These are phyloP conservation scores for Aspergillus fijiensis DNA, from an alignment of 2,329 filamentous ascomycete genomes.

Conservation along the genomic window DNA sequence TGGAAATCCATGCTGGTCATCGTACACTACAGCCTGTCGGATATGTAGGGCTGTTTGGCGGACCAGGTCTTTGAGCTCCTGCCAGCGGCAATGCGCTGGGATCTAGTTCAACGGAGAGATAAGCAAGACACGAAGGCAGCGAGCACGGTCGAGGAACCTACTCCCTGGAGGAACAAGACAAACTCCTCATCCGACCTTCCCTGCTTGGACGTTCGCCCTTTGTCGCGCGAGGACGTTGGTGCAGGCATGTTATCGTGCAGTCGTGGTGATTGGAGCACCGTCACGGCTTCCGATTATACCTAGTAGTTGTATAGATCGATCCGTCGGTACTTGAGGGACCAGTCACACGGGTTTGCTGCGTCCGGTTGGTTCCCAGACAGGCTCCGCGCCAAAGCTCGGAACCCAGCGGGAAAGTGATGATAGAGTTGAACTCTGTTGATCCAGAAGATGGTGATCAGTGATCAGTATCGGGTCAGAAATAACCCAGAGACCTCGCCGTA, in stretches of 20 bases:
- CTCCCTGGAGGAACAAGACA: conserved; percentile 46
- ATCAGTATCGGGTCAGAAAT: neutral
- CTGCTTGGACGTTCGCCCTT: conserved; percentile 29
- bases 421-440: neutral
- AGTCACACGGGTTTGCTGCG: neutral
- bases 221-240: conserved; percentile 32
- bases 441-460: neutral
- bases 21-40: conserved; percentile 46
- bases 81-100: conserved; percentile 46
- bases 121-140: neutral
- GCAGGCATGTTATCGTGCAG: conserved; percentile 30
- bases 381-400: neutral
- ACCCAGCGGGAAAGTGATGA: neutral
- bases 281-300: neutral
- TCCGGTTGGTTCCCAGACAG: neutral
- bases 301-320: neutral
- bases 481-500: neutral
- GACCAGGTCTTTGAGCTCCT: conserved; percentile 47
- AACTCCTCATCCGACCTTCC: conserved; percentile 44
- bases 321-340: neutral
- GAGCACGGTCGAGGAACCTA: conserved; percentile 23
- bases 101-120: conserved; percentile 32
- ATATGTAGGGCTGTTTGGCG: conserved; percentile 46
- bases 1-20: conserved; percentile 44
- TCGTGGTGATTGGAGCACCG: neutral